These are phyloP conservation scores for Coemansia sp. DNA, from an alignment of 192 early-diverging fungal species.

Conservation along the genomic window DNA sequence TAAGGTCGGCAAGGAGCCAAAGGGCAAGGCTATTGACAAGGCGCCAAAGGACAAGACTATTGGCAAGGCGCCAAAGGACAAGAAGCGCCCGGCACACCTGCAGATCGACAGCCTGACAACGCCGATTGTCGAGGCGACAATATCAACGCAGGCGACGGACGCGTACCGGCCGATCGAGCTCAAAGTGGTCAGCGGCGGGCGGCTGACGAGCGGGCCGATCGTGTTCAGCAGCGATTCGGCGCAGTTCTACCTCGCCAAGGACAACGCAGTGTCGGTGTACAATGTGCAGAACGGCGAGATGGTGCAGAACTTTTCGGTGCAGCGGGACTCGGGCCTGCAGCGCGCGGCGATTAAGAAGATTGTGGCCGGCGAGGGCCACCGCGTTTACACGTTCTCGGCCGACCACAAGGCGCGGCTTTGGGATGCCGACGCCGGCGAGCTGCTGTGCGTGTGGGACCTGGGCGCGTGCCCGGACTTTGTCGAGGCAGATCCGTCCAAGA, in stretches of 20 bases:
- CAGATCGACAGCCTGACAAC: conserved; percentile 19
- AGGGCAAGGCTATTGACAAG: background rate
- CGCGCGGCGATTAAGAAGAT: conserved; percentile 24
- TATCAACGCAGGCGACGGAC: conserved; percentile 21
- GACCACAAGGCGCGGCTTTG: conserved; percentile 29
- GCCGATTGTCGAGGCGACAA: conserved; percentile 24
- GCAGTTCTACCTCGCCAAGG: conserved; percentile 46
- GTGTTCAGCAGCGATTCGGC: conserved; percentile 49
- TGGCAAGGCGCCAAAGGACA: background rate
- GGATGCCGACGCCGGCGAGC: conserved; percentile 33
- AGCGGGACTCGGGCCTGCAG: conserved; percentile 1
- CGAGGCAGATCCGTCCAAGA: conserved; percentile 18
- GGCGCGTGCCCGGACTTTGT: conserved; percentile 10
- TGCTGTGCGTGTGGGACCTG: conserved; percentile 27
- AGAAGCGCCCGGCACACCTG: conserved; percentile 14
- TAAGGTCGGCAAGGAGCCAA: background rate
- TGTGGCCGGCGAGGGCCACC: conserved; percentile 13
- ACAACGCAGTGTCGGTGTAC: conserved; percentile 45
- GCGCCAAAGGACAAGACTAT: background rate
- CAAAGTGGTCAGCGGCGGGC: conserved; percentile 41
- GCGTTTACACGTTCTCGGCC: conserved; percentile 41
- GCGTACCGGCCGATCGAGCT: conserved; percentile 25
- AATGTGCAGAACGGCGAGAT: conserved; percentile 47
- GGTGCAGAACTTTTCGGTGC: conserved; percentile 42
- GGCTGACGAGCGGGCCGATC: conserved; percentile 30